Evolutionary conservation across 1,139 yeast genomes (phyloP), one percentile per base, ranked within the genome.

Genomic region (Lodderomyces pseudojiufengensis): DNA sequence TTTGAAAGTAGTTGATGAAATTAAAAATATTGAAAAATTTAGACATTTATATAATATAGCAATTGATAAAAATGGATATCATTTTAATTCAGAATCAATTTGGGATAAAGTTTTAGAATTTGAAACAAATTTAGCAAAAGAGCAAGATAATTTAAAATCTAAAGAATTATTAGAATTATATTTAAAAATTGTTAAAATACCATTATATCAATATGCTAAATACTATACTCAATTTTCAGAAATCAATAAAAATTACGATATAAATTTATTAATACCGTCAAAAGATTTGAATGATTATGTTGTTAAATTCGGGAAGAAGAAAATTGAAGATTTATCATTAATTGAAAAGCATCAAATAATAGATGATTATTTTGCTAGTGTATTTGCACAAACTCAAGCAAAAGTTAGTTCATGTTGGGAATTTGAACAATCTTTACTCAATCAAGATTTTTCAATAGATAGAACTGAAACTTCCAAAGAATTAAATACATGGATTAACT

Each of bases 131-230:
- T 18, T 18, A 7, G 20, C 20, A 7, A 18, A 18, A 18, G 7
- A 18, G 20, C 5, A 18, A 18, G 20, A 18, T 5, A 7, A 18
- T 18, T 5, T 18, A 18, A 18, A 18, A 18, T 18, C 20, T 18
- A 44, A 49, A 12, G 34, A 48, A 3, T 52, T 72, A 6, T 48
- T 70, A 5, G 43, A 48, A 5, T 49, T 77, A 2, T 69, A 78
- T 42, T 47, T 67, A 27, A 59, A 61, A 35, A 59, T 80, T 8
- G 59, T 77, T 6, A 52, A 50, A 12, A 60, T 80, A 2, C 92
- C 94, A 0, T 57, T 82, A 24, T 83, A 84, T 55, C 85, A 81
- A 47, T 83, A 84, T 52, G 77, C 90, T 0, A 75, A 69, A 45
- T 83, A 79, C 51, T 78, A 72, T 47, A 72, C 72, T 33, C 65